These are phyloP conservation scores for Zymoseptoria passerinii DNA, from an alignment of 2,329 filamentous ascomycete genomes.

Conservation along the genomic window DNA sequence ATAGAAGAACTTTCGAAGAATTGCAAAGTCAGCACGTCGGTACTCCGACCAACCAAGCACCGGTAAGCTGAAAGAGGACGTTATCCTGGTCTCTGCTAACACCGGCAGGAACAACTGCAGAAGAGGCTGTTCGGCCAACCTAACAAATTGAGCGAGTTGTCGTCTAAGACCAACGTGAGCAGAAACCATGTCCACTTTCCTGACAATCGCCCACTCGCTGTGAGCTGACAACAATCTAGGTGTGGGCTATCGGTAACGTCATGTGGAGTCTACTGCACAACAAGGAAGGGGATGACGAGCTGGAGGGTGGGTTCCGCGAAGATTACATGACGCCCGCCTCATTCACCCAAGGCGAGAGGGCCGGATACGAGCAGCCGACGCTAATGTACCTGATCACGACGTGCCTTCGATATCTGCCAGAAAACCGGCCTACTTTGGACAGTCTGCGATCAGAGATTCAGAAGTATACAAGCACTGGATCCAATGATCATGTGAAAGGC, in stretches of 20 bases:
- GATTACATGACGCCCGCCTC: not conserved
- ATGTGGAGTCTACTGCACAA: not conserved
- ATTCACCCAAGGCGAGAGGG: too few species aligned
- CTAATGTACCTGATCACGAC: not conserved
- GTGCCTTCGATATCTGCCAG: not conserved
- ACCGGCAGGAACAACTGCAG: not conserved
- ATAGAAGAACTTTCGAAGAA: not conserved
- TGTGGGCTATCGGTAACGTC: not conserved
- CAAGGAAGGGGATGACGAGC: too few species aligned
- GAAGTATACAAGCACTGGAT: not conserved
- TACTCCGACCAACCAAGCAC: not conserved
- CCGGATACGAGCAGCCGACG: not conserved
- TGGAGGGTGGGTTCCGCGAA: not conserved
- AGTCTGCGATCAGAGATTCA: not conserved
- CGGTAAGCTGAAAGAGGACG: not conserved
- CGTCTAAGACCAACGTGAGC: not conserved
- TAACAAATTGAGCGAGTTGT: not conserved
- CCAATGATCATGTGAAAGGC: not conserved
- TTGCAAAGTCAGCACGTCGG: not conserved
- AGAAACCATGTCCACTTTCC: not conserved
- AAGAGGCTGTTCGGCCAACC: not conserved
- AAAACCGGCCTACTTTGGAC: not conserved
- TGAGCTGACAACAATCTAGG: not conserved
- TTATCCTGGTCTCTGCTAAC: not conserved
- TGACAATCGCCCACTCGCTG: not conserved